Evolutionary conservation across 2,329 filamentous ascomycete genomes (phyloP).

Genomic region (Kalmusia sp.): DNA sequence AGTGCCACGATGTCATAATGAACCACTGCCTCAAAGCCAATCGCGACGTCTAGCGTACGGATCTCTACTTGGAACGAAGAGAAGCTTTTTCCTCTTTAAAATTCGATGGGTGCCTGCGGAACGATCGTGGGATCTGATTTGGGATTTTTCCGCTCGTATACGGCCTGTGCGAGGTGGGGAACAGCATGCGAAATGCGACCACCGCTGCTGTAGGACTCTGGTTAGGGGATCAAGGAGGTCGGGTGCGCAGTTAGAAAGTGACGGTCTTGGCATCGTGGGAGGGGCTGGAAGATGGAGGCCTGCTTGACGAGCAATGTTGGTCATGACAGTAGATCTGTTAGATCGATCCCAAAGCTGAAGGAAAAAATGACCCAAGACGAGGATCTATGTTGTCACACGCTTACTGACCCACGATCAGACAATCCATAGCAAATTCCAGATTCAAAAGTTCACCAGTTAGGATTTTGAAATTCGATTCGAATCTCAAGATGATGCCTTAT

Average conservation of each 20-base stretch:
- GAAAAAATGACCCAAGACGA: too few relatives aligned
- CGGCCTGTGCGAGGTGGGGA: not conserved
- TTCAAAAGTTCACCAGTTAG: too few relatives aligned
- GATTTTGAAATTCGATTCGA: too few relatives aligned
- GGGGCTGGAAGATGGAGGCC: too few relatives aligned
- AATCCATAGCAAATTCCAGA: too few relatives aligned
- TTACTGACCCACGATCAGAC: too few relatives aligned
- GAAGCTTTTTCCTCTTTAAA: not conserved
- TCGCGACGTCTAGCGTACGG: not conserved
- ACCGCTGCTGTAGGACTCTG: not conserved
- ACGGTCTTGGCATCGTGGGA: not conserved
- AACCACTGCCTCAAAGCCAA: not conserved
- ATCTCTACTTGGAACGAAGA: not conserved
- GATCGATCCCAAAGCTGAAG: too few relatives aligned
- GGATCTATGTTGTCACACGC: too few relatives aligned
- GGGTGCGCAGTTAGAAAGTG: not conserved
- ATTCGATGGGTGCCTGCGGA: not conserved
- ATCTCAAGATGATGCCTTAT: too few relatives aligned
- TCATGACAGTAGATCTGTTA: too few relatives aligned
- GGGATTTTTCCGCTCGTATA: not conserved
- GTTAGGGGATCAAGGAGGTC: not conserved
- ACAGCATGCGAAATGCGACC: not conserved
- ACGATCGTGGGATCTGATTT: not conserved
- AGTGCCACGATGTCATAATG: conserved; percentile 2
- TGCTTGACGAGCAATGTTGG: too few relatives aligned